Conservation (phyloP, 2,329 filamentous ascomycete species). For the Sporothrix sp. region DNA sequence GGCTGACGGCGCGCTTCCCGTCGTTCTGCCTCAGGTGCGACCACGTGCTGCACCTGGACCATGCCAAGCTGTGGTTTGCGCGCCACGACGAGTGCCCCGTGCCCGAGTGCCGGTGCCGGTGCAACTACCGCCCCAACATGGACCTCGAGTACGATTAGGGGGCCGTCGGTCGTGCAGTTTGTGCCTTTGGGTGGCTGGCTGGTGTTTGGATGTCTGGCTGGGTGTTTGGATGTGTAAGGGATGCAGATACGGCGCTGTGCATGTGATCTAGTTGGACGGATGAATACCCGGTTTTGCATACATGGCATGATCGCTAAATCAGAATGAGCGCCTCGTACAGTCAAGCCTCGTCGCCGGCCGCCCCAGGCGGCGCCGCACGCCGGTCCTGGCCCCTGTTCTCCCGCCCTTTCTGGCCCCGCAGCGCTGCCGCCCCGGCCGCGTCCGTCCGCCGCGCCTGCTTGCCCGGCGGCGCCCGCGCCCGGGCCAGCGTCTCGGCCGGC, state of each 20-base stretch:
- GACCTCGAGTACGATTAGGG: constrained; percentile 44
- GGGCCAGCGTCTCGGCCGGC: constrained; percentile 43
- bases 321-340: neutral
- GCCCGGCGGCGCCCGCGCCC: constrained; percentile 37
- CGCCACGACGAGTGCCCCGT: constrained; percentile 57
- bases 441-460: no score
- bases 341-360: no score
- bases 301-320: neutral
- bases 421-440: no score
- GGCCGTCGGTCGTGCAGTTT: no score
- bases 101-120: constrained; percentile 57
- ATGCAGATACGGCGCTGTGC: no score
- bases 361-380: neutral
- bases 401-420: no score
- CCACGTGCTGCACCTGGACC: constrained; percentile 58
- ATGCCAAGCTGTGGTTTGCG: constrained; percentile 57
- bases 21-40: constrained; percentile 61
- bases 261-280: no score
- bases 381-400: neutral
- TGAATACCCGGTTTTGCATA: neutral
- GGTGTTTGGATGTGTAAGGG: no score
- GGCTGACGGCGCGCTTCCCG: constrained; percentile 49
- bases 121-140: constrained; percentile 51
- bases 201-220: no score
- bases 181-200: no score